A percentile compares a stretch with the other conserved stretches of the same genome.
These are phyloP conservation scores for Ceraceosorus guamensis DNA, from an alignment of 1,284 basidiomycete genomes.

Conservation along the genomic window DNA sequence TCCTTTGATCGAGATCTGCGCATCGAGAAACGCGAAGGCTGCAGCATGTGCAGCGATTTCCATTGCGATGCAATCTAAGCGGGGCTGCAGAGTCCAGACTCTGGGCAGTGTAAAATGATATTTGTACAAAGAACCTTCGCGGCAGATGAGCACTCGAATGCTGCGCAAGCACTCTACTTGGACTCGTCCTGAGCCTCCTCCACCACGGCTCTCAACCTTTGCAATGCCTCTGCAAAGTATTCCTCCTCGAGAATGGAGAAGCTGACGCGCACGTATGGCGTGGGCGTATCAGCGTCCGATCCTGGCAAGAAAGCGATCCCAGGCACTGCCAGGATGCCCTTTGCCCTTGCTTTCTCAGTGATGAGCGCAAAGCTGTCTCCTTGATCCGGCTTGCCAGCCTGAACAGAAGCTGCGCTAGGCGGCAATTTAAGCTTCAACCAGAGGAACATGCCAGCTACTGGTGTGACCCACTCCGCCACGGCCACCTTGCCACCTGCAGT, in stretches of 20 bases:
- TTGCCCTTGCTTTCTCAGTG: conserved; percentile 66
- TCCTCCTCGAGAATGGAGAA: conserved; percentile 36
- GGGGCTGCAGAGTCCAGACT: too few species aligned
- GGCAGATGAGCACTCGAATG: too few species aligned
- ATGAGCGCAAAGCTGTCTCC: conserved; percentile 74
- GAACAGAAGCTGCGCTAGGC: not conserved
- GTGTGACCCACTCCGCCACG: conserved; percentile 60
- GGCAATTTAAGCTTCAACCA: conserved; percentile 46
- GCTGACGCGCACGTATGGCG: conserved; percentile 36
- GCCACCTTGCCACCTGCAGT: not conserved
- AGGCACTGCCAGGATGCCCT: conserved; percentile 80
- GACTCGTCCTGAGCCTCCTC: not conserved
- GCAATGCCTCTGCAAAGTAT: conserved; percentile 35
- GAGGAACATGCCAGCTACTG: conserved; percentile 65
- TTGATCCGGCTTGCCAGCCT: conserved; percentile 15
- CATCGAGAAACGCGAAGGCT: too few species aligned
- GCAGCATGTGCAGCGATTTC: too few species aligned
- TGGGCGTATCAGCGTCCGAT: conserved; percentile 14
- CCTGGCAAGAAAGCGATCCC: conserved; percentile 53
- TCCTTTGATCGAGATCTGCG: too few species aligned
- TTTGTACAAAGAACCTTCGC: too few species aligned
- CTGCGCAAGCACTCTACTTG: too few species aligned
- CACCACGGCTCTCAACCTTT: conserved; percentile 28
- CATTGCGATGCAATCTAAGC: too few species aligned
- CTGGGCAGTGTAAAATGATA: too few species aligned